These are phyloP conservation scores for Ustilago trichophora DNA, from an alignment of 1,284 basidiomycete species.

Conservation along the genomic window DNA sequence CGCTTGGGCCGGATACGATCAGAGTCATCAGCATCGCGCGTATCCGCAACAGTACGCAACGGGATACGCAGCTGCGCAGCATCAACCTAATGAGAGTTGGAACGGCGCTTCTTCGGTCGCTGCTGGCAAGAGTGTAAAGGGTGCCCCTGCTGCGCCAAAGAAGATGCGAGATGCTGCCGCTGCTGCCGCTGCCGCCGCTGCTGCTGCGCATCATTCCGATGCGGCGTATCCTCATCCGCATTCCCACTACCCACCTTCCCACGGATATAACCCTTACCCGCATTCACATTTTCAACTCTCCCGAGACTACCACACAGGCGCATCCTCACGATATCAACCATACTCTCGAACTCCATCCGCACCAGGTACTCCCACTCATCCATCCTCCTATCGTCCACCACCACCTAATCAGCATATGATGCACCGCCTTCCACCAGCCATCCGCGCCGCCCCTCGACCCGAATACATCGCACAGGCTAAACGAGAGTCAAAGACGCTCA, in stretches of 20 bases:
- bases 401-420: no score
- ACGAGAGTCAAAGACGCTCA: constrained; percentile 1
- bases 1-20: no score
- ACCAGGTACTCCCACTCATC: neutral
- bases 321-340: constrained; percentile 5
- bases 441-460: constrained; percentile 20
- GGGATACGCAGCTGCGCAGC: no score
- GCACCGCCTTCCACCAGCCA: constrained; percentile 21
- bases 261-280: no score
- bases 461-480: constrained; percentile 21
- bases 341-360: constrained; percentile 3
- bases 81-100: no score
- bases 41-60: no score
- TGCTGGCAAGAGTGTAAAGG: neutral
- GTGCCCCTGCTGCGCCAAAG: constrained; percentile 21
- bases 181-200: neutral
- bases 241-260: neutral
- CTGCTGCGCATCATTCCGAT: neutral
- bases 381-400: neutral
- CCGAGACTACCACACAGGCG: constrained; percentile 8
- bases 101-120: no score
- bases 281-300: constrained; percentile 5
- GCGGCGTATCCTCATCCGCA: neutral
- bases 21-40: no score
- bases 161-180: constrained; percentile 10